phyloP scores from a whole-genome alignment of 352 stramenopile genomes.

The Pythium vanterpoolii region DNA sequence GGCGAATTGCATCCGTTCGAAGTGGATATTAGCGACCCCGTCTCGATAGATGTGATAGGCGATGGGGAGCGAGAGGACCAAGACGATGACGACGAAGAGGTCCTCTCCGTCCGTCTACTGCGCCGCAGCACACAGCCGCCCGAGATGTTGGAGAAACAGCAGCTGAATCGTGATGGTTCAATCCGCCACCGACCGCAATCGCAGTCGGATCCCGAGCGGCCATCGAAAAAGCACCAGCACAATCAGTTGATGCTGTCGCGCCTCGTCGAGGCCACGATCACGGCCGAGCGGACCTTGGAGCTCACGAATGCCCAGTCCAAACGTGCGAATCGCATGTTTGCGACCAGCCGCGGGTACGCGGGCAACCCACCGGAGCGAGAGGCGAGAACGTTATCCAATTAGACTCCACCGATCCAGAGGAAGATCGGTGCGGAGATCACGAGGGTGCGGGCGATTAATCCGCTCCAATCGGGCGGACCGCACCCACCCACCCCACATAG shows the following conservation, averaged over 20 bases:
- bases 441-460: no score
- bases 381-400: no score
- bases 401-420: no score
- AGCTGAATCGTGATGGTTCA: background rate
- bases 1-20: background rate
- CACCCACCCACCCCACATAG: no score
- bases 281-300: constrained; percentile 35
- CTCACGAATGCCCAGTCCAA: constrained; percentile 37
- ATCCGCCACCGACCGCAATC: background rate
- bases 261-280: constrained; percentile 31
- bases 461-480: no score
- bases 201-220: constrained; percentile 16
- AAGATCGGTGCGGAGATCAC: no score
- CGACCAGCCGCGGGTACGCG: constrained; percentile 6
- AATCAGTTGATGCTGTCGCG: constrained; percentile 23
- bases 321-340: constrained; percentile 30
- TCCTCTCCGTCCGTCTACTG: background rate
- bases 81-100: background rate
- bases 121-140: background rate
- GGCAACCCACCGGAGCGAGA: background rate
- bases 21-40: no score
- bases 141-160: constrained; percentile 1
- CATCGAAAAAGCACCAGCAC: constrained; percentile 28
- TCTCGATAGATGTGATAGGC: no score
- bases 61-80: background rate